These are phyloP conservation scores for Agrostemma githago DNA, from an alignment of 148 eudicot species.

Conservation along the genomic window DNA sequence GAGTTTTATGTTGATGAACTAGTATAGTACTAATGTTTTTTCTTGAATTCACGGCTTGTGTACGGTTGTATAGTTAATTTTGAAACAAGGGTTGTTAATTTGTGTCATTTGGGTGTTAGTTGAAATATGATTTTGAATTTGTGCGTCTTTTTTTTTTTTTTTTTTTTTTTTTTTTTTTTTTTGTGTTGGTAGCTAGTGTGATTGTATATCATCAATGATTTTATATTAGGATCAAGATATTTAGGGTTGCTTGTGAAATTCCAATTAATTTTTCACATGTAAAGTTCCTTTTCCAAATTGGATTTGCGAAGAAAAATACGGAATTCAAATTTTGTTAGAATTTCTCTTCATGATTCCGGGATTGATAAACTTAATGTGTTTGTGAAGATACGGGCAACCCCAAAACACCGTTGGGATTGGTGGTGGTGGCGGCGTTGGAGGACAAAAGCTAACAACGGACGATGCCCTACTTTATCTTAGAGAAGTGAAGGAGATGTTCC, in stretches of 20 bases:
- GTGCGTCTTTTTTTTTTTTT: constrained; percentile 23
- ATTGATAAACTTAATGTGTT: constrained; percentile 15
- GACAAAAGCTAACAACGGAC: constrained; percentile 74
- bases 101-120: not conserved
- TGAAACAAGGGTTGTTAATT: constrained; percentile 8
- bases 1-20: not conserved
- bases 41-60: not conserved
- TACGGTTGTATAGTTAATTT: not conserved
- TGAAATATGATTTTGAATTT: constrained; percentile 8
- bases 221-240: not conserved
- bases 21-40: not conserved
- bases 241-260: constrained; percentile 8
- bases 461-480: constrained; percentile 93
- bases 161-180: constrained; percentile 19
- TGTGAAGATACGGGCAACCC: constrained; percentile 60
- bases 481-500: constrained; percentile 94
- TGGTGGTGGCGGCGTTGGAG: constrained; percentile 31
- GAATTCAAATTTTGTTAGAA: not conserved
- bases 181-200: constrained; percentile 20
- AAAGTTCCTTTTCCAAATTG: constrained; percentile 2
- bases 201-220: constrained; percentile 9
- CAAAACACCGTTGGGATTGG: constrained; percentile 41
- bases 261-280: not conserved
- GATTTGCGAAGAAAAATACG: constrained; percentile 8
- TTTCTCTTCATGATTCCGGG: constrained; percentile 7